Evolutionary conservation across 257 asterid genomes (phyloP).

Genomic region (Oldenlandia corymbosa): DNA sequence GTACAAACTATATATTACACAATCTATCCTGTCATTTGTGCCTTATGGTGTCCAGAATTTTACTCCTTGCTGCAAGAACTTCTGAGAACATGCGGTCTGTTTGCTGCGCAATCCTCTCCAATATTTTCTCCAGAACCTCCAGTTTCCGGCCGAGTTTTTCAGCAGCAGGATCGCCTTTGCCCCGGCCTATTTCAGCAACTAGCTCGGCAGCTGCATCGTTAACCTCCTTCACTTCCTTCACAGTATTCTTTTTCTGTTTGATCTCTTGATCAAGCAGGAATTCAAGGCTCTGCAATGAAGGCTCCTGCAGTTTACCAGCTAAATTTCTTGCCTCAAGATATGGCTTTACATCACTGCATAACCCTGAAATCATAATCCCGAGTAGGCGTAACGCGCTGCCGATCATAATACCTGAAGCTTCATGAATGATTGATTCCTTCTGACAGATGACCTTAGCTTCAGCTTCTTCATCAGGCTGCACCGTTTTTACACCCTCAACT

Average conservation of each 20-base stretch:
- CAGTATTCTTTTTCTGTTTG: slow-evolving; percentile 16
- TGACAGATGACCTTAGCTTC: slow-evolving; percentile 26
- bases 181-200: slow-evolving; percentile 1
- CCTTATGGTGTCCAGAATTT: slow-evolving; percentile 41
- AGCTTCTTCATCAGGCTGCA: not conserved
- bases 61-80: slow-evolving; percentile 44
- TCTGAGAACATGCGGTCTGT: slow-evolving; percentile 39
- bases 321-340: slow-evolving; percentile 34
- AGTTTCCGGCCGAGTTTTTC: slow-evolving; percentile 30
- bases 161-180: slow-evolving; percentile 15
- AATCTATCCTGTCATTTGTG: slow-evolving; percentile 17
- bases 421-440: slow-evolving; percentile 35
- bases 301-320: slow-evolving; percentile 25
- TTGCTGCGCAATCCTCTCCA: slow-evolving; percentile 36
- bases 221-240: slow-evolving; percentile 48
- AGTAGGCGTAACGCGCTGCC: slow-evolving; percentile 35
- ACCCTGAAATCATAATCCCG: slow-evolving; percentile 39
- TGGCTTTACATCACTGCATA: slow-evolving; percentile 33
- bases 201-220: slow-evolving; percentile 26
- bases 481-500: slow-evolving; percentile 13
- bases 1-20: slow-evolving; percentile 7
- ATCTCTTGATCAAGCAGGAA: slow-evolving; percentile 24
- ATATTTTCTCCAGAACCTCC: slow-evolving; percentile 31
- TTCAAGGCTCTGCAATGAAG: slow-evolving; percentile 33
- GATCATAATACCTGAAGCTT: slow-evolving; percentile 31